Conservation (phyloP, 306 rosid genomes). For the Cucurbita moschata region DNA sequence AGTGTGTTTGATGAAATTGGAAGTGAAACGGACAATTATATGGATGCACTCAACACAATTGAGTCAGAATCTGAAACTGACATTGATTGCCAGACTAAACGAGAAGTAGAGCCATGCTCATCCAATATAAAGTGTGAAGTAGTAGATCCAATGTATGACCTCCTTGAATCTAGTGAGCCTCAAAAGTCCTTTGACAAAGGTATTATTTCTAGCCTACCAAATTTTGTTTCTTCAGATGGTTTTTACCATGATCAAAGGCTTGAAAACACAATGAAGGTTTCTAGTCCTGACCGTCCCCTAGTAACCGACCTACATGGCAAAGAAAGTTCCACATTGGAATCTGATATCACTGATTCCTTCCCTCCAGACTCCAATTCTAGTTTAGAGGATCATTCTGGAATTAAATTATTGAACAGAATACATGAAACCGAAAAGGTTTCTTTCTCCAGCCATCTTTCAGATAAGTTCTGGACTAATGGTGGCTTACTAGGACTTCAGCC, state of each 20-base stretch:
- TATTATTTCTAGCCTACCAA: constrained; percentile 8
- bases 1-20: constrained; percentile 47
- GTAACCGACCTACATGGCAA: constrained; percentile 6
- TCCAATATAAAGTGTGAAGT: constrained; percentile 17
- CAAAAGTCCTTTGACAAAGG: constrained; percentile 23
- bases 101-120: constrained; percentile 29
- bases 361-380: constrained; percentile 18
- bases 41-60: constrained; percentile 88
- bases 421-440: constrained; percentile 30
- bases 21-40: constrained; percentile 64
- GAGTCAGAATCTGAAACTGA: constrained; percentile 82
- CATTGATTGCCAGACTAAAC: constrained; percentile 58
- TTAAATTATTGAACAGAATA: constrained; percentile 16
- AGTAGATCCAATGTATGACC: constrained; percentile 22
- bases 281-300: constrained; percentile 20
- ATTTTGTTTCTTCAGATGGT: constrained; percentile 9
- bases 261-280: constrained; percentile 11
- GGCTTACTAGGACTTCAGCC: constrained; percentile 94
- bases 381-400: constrained; percentile 24
- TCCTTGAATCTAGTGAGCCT: constrained; percentile 21
- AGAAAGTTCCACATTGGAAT: constrained; percentile 23
- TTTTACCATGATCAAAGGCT: constrained; percentile 18
- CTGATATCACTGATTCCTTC: constrained; percentile 16
- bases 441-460: constrained; percentile 34
- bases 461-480: constrained; percentile 89